Base-by-base conservation (phyloP, 768 basidiomycete species). In the Porpolomopsis calyptriformis region DNA sequence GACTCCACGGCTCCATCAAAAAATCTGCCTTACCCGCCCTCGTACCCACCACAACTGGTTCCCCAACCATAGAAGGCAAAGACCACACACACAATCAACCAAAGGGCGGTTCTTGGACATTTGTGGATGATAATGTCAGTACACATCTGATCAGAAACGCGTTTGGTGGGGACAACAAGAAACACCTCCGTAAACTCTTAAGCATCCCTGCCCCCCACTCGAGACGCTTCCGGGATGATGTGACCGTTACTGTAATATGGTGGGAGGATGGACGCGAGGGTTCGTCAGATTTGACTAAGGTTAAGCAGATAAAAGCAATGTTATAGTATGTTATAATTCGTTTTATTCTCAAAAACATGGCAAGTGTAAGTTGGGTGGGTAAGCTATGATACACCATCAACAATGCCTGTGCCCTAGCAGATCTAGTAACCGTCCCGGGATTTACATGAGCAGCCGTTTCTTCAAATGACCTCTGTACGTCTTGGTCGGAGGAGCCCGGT, bases 61-160 rank as follows among this genome's bases (percentile, higher is more conserved):
- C 72, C 40, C 63, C 62, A 22, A 74, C 78, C 6, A 68, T 88
- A 41, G 74, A 84, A 48, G 85, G 82, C 46, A 84, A 85, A 58
- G 64, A 70, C 52, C 71, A 71, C 58, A 60, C 62, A 43, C 55
- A 51, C 19, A 55, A 55, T 8, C 58, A 51, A 33, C 57, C 70
- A 18, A 47, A 57, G 18, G 52, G 68, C 25, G 78, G 78, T 11
- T 68, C 71, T 8, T 91, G 88, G 88, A 72, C 76, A 6, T 94
- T 93, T 53, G 74, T 70, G 40, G 87, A 92, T 55, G 79, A 80
- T 14, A 85, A 90, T 54, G 57, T 86, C 46, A 74, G 82, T 49
- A 78, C 84, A 31, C 91, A 93, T 62, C 66, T 94, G 14, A 88
- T 93, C 47, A 73, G 90, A 50, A 94, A 94, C 57, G 87, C 90